Evolutionary conservation across 805 yeast genomes (phyloP).

Genomic region (Pichia deserticola): DNA sequence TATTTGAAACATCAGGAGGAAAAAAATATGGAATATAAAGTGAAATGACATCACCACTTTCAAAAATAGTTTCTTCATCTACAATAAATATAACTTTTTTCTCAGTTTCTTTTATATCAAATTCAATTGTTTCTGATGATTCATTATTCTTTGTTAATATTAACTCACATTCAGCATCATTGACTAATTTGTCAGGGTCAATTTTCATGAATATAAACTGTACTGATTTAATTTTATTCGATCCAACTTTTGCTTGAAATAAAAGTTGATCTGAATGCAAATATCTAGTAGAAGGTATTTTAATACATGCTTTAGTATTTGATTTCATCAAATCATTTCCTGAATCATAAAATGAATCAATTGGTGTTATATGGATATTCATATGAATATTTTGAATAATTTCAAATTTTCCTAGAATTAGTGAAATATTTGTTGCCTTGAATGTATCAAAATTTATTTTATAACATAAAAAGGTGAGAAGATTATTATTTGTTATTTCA

Average conservation of each 20-base stretch:
- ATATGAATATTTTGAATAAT: constrained; percentile 9
- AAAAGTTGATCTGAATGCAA: constrained; percentile 24
- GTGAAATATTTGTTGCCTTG: constrained; percentile 11
- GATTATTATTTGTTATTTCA: constrained; percentile 5
- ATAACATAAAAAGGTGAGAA: constrained; percentile 14
- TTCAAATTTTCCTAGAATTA: constrained; percentile 19
- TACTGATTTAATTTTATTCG: constrained; percentile 11
- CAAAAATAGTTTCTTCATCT: background rate
- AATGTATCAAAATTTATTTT: constrained; percentile 19
- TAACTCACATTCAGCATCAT: constrained; percentile 11
- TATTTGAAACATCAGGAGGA: constrained; percentile 28
- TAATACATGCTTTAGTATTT: constrained; percentile 18
- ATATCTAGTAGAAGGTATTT: constrained; percentile 18
- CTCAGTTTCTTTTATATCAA: constrained; percentile 11
- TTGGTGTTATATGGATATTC: background rate
- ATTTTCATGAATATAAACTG: constrained; percentile 20
- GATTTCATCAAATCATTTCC: background rate
- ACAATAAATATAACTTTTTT: constrained; percentile 14
- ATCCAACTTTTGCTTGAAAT: constrained; percentile 17
- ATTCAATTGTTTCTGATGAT: constrained; percentile 4
- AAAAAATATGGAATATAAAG: constrained; percentile 28
- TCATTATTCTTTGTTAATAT: background rate
- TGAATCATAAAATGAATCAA: constrained; percentile 11
- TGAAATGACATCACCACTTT: constrained; percentile 6
- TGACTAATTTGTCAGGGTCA: constrained; percentile 23